Percentiles rank a stretch among this genome's conserved stretches.
Evolutionary conservation across 306 rosid species (phyloP).

Genomic region (Crotalaria pallida): DNA sequence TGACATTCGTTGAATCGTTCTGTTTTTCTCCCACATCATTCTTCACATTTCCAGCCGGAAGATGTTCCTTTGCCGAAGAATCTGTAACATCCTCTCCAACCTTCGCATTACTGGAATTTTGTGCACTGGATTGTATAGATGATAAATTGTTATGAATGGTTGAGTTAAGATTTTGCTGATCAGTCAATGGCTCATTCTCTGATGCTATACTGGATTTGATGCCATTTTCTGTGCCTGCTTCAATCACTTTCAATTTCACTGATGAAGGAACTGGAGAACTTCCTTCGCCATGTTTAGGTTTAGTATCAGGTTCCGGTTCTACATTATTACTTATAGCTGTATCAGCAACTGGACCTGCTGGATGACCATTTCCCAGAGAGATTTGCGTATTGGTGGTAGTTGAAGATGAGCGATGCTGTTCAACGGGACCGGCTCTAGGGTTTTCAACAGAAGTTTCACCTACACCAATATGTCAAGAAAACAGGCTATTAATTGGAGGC

Average conservation of each 20-base stretch:
- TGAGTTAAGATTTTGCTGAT: neutral
- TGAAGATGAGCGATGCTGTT: conserved; percentile 6
- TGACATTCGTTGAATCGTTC: conserved; percentile 2
- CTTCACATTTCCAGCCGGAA: neutral
- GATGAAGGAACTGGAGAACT: conserved; percentile 5
- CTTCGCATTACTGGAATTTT: neutral
- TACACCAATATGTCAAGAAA: conserved; percentile 11
- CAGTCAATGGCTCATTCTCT: conserved; percentile 1
- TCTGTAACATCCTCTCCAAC: neutral
- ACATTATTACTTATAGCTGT: neutral
- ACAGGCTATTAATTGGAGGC: neutral
- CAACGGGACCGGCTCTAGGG: neutral
- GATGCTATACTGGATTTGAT: neutral
- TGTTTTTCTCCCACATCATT: neutral
- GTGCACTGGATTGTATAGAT: neutral
- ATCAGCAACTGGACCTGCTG: neutral
- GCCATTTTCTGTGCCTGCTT: neutral
- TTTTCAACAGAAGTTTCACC: conserved; percentile 14
- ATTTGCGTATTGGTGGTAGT: neutral
- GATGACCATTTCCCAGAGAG: conserved; percentile 10
- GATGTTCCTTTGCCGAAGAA: neutral
- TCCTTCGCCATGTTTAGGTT: conserved; percentile 11
- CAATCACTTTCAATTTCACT: neutral
- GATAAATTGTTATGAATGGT: neutral
- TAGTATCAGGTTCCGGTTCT: neutral